Evolutionary conservation across 768 basidiomycete species (phyloP), one percentile per base, ranked within the genome.

Genomic region (Lentinula detonsa): DNA sequence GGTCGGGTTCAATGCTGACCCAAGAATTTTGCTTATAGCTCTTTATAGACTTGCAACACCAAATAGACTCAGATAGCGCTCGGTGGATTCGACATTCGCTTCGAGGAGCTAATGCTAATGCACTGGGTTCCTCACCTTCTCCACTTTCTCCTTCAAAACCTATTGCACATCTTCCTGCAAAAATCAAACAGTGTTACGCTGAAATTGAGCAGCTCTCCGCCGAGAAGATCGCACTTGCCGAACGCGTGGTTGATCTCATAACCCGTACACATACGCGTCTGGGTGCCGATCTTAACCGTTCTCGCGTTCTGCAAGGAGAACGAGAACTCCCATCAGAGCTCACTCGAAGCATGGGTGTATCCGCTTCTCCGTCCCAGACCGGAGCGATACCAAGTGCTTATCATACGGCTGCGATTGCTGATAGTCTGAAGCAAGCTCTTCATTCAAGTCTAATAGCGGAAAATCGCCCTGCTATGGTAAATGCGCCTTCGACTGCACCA

Each of bases 71-170:
- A 64, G 80, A 82, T 62, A 73, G 78, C 5, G 70, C 77, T 5
- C 75, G 75, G 64, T 84, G 83, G 68, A 80, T 84, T 61, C 79
- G 80, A 31, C 77, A 79, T 65, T 73, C 77, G 5, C 67, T 80
- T 39, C 74, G 75, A 9, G 67, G 49, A 40, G 55, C 55, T 4
- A 40, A 39, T 28, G 16, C 18, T 15, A 28, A 21, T 71, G 8
- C 11, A 66, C 28, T 28, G 28, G 69, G 1, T 59, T 65, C 37
- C 61, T 70, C 71, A 15, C 66, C 68, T 34, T 65, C 75, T 40
- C 71, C 73, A 15, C 71, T 75, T 2, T 73, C 76, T 5, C 76
- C 75, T 5, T 74, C 75, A 3, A 78, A 75, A 65, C 71, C 73
- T 45, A 66, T 53, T 28, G 15, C 64, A 18, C 66, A 68, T 13